Evolutionary conservation across 176 grass and related monocot species (phyloP), one percentile per base, ranked within the genome.

Genomic region (Rhynchospora pubera): DNA sequence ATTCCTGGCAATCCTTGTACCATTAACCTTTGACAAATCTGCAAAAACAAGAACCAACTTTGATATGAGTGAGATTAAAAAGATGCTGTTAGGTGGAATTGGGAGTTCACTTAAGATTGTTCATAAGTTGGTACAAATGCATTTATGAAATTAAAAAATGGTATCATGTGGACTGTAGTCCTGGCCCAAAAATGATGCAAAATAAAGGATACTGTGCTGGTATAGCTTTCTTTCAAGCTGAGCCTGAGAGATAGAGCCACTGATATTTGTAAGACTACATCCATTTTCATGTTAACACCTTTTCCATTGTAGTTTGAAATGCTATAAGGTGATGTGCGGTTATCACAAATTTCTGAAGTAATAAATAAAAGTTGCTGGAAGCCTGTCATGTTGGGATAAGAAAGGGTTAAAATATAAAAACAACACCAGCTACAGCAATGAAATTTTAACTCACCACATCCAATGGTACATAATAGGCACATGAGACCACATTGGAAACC

Each of bases 371-470:
- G 51, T 34, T 57, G 51, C 22, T 34, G 19, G 15, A 58, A 34
- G 57, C 62, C 39, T 26, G 18, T 72, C 22, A 22, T 80, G 65
- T 39, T 34, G 11, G 13, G 30, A 65, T 65, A 26, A 30, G 12
- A 28, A 65, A 24, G 4, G n/a, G 7, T 39, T 66, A 18, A 39
- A 39, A 42, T 39, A 66, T 66, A 39, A 7, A 18, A 79, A 70
- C 7, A 32, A n/a, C 13, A n/a, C n/a, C n/a, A n/a, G n/a, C n/a
- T n/a, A n/a, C n/a, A n/a, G n/a, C n/a, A n/a, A n/a, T n/a, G n/a
- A n/a, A n/a, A n/a, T n/a, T n/a, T n/a, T n/a, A n/a, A n/a, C 90
- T 89, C 45, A 97, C 95, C 92, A 98, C 96, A 84, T 98, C 96
- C 50, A 98, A 87, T 39, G 96, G 96, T 62, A 98, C 96, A 87